Evolutionary conservation across 2,329 filamentous ascomycete species (phyloP).

Genomic region (Drechslerella coelobrocha): DNA sequence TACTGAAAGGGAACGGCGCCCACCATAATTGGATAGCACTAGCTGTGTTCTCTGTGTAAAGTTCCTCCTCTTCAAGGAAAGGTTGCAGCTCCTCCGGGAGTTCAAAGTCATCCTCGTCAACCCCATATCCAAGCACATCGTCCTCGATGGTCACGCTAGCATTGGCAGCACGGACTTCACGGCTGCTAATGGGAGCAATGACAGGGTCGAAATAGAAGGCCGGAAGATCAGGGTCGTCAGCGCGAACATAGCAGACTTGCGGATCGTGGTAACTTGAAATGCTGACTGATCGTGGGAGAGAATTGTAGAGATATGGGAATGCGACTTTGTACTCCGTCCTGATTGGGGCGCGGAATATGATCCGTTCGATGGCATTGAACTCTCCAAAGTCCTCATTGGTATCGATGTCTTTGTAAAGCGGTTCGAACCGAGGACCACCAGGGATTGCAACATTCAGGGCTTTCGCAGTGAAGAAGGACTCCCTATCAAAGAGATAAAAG

Average conservation of each 20-base stretch:
- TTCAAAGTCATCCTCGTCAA: slow-evolving; percentile 84
- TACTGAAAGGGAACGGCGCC: slow-evolving; percentile 95
- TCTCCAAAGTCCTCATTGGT: slow-evolving; percentile 99
- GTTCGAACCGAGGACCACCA: slow-evolving; percentile 96
- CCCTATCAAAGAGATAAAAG: slow-evolving; percentile 94
- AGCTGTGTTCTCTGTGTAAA: slow-evolving; percentile 87
- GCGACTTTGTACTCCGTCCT: slow-evolving; percentile 94
- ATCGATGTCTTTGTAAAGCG: slow-evolving; percentile 97
- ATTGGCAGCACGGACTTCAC: slow-evolving; percentile 92
- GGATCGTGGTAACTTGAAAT: slow-evolving; percentile 93
- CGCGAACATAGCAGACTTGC: slow-evolving; percentile 86
- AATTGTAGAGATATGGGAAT: slow-evolving; percentile 95
- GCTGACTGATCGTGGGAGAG: slow-evolving; percentile 89
- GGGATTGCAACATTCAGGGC: slow-evolving; percentile 96
- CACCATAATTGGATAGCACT: slow-evolving; percentile 95
- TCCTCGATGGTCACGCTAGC: slow-evolving; percentile 92
- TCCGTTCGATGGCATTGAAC: slow-evolving; percentile 98
- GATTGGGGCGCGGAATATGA: slow-evolving; percentile 95
- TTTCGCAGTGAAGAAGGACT: slow-evolving; percentile 94
- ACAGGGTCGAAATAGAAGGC: slow-evolving; percentile 98
- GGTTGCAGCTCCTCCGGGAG: slow-evolving; percentile 81
- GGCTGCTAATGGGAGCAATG: slow-evolving; percentile 96
- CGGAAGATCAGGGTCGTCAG: slow-evolving; percentile 85
- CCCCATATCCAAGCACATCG: slow-evolving; percentile 83
- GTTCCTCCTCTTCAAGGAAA: slow-evolving; percentile 85